Base-by-base conservation (phyloP, 2,329 filamentous ascomycete species). In the Teratosphaeria zuluensis region DNA sequence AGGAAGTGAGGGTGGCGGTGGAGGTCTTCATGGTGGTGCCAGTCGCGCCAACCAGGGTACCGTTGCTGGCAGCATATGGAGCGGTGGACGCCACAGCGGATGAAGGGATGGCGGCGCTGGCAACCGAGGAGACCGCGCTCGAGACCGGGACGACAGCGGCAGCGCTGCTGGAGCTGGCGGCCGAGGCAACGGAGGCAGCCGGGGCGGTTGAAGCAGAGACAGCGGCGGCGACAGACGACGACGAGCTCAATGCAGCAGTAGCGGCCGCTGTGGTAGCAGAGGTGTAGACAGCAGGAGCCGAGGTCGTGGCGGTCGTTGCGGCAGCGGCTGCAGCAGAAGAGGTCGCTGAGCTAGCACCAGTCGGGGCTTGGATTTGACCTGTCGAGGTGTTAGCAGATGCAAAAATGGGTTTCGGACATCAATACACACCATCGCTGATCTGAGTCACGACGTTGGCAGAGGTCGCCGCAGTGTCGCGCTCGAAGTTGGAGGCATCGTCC, bases 301-400 rank as follows among this genome's bases (percentile, higher is more conserved):
- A 38, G 46, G 28, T 46, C 12, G 54, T 46, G 12, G 14, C 54
- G 11, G 54, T 30, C 12, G 16, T 55, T 42, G 31, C 16, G 14
- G 19, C 19, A 14, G 9, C 24, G 19, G 53, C 19, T 16, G 32
- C 24, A 32, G 53, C 14, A 35, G 53, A 14, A 53, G 53, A 12
- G 14, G 19, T 14, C 8, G 24, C 53, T 11, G 53, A 24, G 11
- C 14, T 16, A 14, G n/a, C 32, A 19, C 28, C 54, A 30, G 54
- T 46, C 8, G 54, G 54, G 2, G 54, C 54, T 55, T 55, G 54
- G 54, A 55, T 28, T 19, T 55, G 54, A 21, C 54, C 54, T 55
- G 38, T 46, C 24, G 14, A 19, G 24, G 1, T 46, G 24, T 54
- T 54, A 48, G 42, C 42, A 48, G 33, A 21, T 21, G 42, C 42